Percentiles rank a stretch among this genome's conserved stretches.
These are phyloP conservation scores for barrel medic (Medicago truncatula) DNA, from an alignment of 306 rosid species.

Conservation along the genomic window MtrunA17r5.0-ANR NC_053042.1:51749501-51750000, in stretches of 20 bases:
- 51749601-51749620: slow-evolving; percentile 18
- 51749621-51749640: not conserved
- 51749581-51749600: not conserved
- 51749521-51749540: not conserved
- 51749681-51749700: not conserved
- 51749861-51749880: slow-evolving; percentile 56
- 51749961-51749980: not conserved
- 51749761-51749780: not conserved
- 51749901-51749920: slow-evolving; percentile 28
- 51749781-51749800: not conserved
- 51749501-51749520: not conserved
- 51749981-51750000: slow-evolving; percentile 7
- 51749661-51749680: not conserved
- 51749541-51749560: slow-evolving; percentile 1
- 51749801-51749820: not conserved
- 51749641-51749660: not conserved
- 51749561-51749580: not conserved
- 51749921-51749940: not conserved
- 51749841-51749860: slow-evolving; percentile 61
- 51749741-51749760: not conserved
- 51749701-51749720: not conserved
- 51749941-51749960: not conserved
- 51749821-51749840: not conserved
- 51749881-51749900: slow-evolving; percentile 21
- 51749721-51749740: not conserved